phyloP scores from a whole-genome alignment of 805 yeast species.

The Tetrapisispora namnaoensis region DNA sequence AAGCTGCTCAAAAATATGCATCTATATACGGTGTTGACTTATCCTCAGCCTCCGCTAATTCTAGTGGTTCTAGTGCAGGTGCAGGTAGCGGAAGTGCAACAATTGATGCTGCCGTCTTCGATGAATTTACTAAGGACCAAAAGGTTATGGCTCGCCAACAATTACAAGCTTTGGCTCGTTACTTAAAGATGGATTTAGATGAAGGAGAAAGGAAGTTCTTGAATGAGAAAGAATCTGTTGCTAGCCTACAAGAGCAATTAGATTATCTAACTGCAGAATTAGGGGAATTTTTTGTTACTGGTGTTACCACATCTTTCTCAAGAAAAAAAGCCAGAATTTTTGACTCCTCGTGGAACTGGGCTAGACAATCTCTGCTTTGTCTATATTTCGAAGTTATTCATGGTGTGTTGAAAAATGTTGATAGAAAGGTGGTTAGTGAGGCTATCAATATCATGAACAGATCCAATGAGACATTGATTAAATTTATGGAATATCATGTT shows the following conservation, averaged over 20 bases:
- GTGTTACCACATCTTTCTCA: constrained; percentile 84
- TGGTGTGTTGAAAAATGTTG: constrained; percentile 83
- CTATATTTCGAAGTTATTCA: constrained; percentile 94
- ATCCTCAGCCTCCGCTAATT: constrained; percentile 51
- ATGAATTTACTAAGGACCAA: constrained; percentile 43
- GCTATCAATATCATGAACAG: constrained; percentile 98
- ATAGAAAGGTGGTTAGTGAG: constrained; percentile 91
- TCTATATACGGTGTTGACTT: constrained; percentile 69
- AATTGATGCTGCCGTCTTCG: constrained; percentile 92
- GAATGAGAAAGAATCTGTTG: constrained; percentile 70
- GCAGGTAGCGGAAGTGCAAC: constrained; percentile 73
- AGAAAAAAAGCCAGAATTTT: constrained; percentile 89
- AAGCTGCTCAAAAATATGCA: constrained; percentile 77
- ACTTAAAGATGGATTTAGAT: constrained; percentile 84
- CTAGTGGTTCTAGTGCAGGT: constrained; percentile 42
- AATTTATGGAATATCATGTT: constrained; percentile 85
- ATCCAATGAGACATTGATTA: constrained; percentile 84
- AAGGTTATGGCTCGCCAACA: constrained; percentile 42
- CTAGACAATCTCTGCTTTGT: constrained; percentile 89
- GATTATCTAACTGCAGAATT: constrained; percentile 66
- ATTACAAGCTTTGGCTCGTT: constrained; percentile 87
- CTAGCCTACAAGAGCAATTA: constrained; percentile 75
- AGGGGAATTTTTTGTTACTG: constrained; percentile 89
- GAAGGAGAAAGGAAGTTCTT: constrained; percentile 80
- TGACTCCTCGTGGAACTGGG: constrained; percentile 99